Evolutionary conservation across 306 rosid genomes (phyloP).

Genomic region (Pterocarpus macrocarpus): DNA sequence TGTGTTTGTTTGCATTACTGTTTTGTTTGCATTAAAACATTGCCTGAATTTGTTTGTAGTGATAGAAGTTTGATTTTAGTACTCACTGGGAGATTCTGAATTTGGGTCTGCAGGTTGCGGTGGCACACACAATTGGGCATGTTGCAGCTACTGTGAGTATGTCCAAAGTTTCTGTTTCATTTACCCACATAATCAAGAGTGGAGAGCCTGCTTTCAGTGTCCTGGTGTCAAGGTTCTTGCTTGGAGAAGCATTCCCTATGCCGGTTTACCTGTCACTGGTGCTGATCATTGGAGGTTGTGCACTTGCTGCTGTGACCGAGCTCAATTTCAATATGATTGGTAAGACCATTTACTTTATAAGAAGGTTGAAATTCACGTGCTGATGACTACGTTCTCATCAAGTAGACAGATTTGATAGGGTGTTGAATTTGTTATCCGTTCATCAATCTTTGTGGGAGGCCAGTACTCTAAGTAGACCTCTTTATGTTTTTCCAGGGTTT

Average conservation of each 20-base stretch:
- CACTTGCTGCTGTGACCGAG: conserved; percentile 80
- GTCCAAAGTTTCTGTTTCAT: conserved; percentile 91
- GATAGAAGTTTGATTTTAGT: neutral
- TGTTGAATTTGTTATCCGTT: conserved; percentile 1
- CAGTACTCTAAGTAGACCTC: neutral
- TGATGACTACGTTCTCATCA: neutral
- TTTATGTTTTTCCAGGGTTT: conserved; percentile 62
- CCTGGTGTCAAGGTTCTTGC: conserved; percentile 70
- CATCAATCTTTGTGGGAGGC: neutral
- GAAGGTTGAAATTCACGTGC: neutral
- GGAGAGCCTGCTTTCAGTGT: conserved; percentile 91
- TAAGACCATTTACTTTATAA: conserved; percentile 34
- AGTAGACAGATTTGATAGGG: neutral
- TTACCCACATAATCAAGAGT: conserved; percentile 90
- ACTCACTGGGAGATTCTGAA: conserved; percentile 5
- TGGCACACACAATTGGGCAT: conserved; percentile 90
- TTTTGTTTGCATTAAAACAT: neutral
- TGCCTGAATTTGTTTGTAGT: neutral
- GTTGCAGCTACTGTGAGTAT: conserved; percentile 95
- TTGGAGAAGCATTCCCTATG: conserved; percentile 74
- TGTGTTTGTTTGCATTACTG: too few relatives aligned
- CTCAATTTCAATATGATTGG: conserved; percentile 85
- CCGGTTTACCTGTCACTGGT: conserved; percentile 75
- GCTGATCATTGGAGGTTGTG: conserved; percentile 88
- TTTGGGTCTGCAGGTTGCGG: conserved; percentile 66